phyloP scores from a whole-genome alignment of 768 basidiomycete species.

The Trametes sanguinea region DNA sequence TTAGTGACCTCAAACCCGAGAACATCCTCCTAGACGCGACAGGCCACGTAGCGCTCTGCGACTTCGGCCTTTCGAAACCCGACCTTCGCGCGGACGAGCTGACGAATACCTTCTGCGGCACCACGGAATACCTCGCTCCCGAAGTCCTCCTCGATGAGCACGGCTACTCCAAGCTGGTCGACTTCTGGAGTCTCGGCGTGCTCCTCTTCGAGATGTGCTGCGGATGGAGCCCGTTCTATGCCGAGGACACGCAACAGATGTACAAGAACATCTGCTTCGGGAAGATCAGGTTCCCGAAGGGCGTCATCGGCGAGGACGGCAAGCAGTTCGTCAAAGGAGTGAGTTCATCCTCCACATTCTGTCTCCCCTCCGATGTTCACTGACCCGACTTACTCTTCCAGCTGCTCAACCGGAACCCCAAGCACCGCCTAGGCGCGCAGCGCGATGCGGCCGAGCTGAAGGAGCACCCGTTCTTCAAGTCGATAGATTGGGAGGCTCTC shows the following conservation, averaged over 20 bases:
- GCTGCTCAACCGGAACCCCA: constrained; percentile 99
- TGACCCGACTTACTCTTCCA: constrained; percentile 33
- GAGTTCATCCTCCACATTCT: constrained; percentile 38
- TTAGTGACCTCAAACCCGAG: constrained; percentile 94
- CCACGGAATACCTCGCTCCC: constrained; percentile 97
- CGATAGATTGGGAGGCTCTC: constrained; percentile 90
- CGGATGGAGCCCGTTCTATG: constrained; percentile 99
- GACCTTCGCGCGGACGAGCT: constrained; percentile 91
- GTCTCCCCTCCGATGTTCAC: constrained; percentile 2
- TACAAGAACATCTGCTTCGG: constrained; percentile 99
- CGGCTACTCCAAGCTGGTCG: constrained; percentile 97
- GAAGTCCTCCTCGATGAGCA: constrained; percentile 99
- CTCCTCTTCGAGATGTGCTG: constrained; percentile 99
- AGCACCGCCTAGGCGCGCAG: constrained; percentile 89
- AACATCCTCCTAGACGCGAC: constrained; percentile 98
- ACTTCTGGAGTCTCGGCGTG: constrained; percentile 97
- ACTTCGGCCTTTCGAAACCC: constrained; percentile 97
- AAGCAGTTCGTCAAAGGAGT: constrained; percentile 99
- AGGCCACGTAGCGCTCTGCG: constrained; percentile 96
- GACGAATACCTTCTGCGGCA: constrained; percentile 99
- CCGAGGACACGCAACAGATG: constrained; percentile 99
- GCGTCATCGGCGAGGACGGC: constrained; percentile 95
- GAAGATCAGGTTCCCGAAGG: constrained; percentile 97
- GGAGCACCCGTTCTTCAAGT: constrained; percentile 90
- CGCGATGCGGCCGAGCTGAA: constrained; percentile 94